These are phyloP conservation scores for Alternaria arborescens DNA, from an alignment of 2,329 filamentous ascomycete species.

Conservation along the genomic window DNA sequence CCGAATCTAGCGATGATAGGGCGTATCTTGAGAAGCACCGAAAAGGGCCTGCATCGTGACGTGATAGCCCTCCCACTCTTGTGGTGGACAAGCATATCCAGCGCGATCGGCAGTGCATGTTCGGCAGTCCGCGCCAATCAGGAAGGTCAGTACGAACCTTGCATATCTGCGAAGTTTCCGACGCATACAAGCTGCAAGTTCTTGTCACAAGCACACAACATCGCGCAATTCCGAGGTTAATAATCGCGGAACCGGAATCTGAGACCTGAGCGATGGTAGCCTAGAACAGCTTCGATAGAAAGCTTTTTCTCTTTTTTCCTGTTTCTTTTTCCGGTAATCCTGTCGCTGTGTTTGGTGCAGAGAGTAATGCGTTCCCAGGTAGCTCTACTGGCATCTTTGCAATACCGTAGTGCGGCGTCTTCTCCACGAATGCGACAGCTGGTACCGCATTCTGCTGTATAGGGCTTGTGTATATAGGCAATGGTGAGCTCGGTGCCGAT, in stretches of 20 bases:
- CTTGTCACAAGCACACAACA: too few species aligned
- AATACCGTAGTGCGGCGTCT: conserved; percentile 19
- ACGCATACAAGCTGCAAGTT: neutral
- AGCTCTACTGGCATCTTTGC: conserved; percentile 32
- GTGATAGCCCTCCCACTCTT: conserved; percentile 14
- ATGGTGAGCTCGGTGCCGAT: conserved; percentile 23
- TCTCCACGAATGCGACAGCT: conserved; percentile 16
- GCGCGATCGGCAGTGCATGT: conserved; percentile 16
- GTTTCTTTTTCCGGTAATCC: conserved; percentile 4
- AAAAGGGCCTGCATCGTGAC: conserved; percentile 14
- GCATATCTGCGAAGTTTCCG: conserved; percentile 2
- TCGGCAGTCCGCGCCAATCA: conserved; percentile 12
- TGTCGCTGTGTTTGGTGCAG: conserved; percentile 19
- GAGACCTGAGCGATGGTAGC: neutral
- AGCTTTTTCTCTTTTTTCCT: conserved; percentile 35
- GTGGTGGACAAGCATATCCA: conserved; percentile 3
- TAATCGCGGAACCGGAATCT: neutral
- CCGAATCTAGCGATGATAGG: conserved; percentile 2
- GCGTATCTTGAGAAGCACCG: neutral
- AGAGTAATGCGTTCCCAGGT: conserved; percentile 22
- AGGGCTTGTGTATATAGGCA: conserved; percentile 20
- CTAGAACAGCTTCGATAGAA: conserved; percentile 35
- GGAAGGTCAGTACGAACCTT: conserved; percentile 16
- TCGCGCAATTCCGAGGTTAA: neutral
- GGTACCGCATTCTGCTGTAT: conserved; percentile 16